Conservation (phyloP, 192 early-diverging fungal genomes). For the Backusella liffmaniae region DNA sequence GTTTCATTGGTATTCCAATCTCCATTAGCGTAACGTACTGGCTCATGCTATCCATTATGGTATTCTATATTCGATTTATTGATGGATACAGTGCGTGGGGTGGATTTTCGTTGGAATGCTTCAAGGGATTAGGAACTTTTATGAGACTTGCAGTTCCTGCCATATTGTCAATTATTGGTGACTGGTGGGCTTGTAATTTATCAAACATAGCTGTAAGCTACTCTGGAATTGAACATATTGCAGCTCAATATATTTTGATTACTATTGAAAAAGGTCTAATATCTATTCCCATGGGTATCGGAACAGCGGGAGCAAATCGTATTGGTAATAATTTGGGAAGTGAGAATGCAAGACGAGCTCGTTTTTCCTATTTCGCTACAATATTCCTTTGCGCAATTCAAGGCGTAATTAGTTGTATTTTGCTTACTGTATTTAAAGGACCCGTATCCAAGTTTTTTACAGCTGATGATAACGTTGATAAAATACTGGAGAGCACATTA, state of each 20-base stretch:
- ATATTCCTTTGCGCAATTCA: slow-evolving; percentile 47
- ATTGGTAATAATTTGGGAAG: slow-evolving; percentile 79
- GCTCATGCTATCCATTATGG: slow-evolving; percentile 61
- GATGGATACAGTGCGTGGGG: slow-evolving; percentile 77
- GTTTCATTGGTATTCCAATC: slow-evolving; percentile 82
- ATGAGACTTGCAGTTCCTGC: slow-evolving; percentile 73
- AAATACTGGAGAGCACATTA: slow-evolving; percentile 22
- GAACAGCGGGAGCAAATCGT: slow-evolving; percentile 76
- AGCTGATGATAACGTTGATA: slow-evolving; percentile 56
- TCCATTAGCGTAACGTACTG: slow-evolving; percentile 75
- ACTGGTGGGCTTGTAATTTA: slow-evolving; percentile 73
- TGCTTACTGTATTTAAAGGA: neutral
- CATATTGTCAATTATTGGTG: slow-evolving; percentile 71
- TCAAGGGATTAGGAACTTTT: slow-evolving; percentile 56
- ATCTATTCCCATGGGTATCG: slow-evolving; percentile 74
- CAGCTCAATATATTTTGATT: slow-evolving; percentile 80
- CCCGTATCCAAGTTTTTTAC: slow-evolving; percentile 44
- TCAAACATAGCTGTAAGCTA: slow-evolving; percentile 63
- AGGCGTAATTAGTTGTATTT: slow-evolving; percentile 54
- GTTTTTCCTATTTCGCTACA: slow-evolving; percentile 54
- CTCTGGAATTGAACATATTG: slow-evolving; percentile 70
- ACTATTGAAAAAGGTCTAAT: slow-evolving; percentile 68
- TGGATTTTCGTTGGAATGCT: slow-evolving; percentile 71
- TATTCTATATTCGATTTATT: slow-evolving; percentile 63
- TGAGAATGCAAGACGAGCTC: slow-evolving; percentile 43